These are phyloP conservation scores for Erigeron philadelphicus DNA, from an alignment of 140 eudicot species.

Conservation along the genomic window DNA sequence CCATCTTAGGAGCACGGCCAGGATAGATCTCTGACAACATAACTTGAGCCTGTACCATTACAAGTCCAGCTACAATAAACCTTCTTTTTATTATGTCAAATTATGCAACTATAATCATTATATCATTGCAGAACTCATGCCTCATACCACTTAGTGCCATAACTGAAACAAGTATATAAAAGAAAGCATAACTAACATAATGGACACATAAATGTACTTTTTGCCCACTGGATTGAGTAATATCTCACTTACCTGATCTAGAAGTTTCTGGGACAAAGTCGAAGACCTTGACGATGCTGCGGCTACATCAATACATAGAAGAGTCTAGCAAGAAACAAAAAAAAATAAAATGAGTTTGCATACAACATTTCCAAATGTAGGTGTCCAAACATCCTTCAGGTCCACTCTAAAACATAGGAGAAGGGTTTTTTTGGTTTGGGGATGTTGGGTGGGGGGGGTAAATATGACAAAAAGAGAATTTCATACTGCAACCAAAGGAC, in stretches of 20 bases:
- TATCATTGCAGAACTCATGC: slow-evolving; percentile 6
- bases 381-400: slow-evolving; percentile 10
- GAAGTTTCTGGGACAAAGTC: slow-evolving; percentile 70
- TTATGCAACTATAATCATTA: slow-evolving; percentile 1
- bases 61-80: slow-evolving; percentile 25
- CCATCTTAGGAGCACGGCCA: slow-evolving; percentile 83
- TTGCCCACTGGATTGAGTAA: slow-evolving; percentile 13
- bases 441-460: background rate
- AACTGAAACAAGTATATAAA: slow-evolving; percentile 10
- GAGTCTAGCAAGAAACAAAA: slow-evolving; percentile 47
- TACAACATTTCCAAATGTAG: slow-evolving; percentile 11
- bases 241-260: slow-evolving; percentile 61
- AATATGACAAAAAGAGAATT: slow-evolving; percentile 20
- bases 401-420: slow-evolving; percentile 10
- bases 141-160: slow-evolving; percentile 10
- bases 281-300: slow-evolving; percentile 67
- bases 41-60: slow-evolving; percentile 68
- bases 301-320: slow-evolving; percentile 91
- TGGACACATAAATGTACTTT: slow-evolving; percentile 3
- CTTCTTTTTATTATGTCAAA: background rate
- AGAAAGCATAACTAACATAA: slow-evolving; percentile 6
- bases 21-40: slow-evolving; percentile 99
- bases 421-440: too few relatives aligned
- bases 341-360: slow-evolving; percentile 25
- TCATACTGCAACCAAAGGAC: slow-evolving; percentile 82